Evolutionary conservation across 208 protist species (phyloP).

Genomic region (Crithidia brevicula): DNA sequence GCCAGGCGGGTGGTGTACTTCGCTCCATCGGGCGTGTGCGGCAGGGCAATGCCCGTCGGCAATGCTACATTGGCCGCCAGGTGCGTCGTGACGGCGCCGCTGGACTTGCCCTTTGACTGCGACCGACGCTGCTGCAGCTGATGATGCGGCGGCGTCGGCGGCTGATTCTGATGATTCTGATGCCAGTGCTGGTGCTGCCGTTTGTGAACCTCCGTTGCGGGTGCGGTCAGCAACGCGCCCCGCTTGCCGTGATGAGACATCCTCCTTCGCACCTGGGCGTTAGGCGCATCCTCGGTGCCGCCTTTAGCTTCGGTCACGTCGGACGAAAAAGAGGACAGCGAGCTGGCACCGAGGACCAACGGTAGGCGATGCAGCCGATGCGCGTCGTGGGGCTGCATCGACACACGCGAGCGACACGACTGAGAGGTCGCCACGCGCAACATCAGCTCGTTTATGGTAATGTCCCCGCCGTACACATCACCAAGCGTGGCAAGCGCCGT

Average conservation of each 20-base stretch:
- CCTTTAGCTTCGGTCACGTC: background rate
- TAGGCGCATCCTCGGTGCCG: background rate
- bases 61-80: too few species aligned
- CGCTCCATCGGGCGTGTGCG: background rate
- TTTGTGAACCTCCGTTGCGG: too few species aligned
- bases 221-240: too few species aligned
- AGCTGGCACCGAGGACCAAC: conserved; percentile 7
- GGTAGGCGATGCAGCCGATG: background rate
- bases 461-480: conserved; percentile 13
- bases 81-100: background rate
- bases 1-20: background rate
- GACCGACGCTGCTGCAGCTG: too few species aligned
- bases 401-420: conserved; percentile 2
- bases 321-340: conserved; percentile 9
- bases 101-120: background rate
- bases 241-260: too few species aligned
- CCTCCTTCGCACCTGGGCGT: too few species aligned
- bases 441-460: conserved; percentile 33
- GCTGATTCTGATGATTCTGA: too few species aligned
- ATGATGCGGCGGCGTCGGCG: too few species aligned
- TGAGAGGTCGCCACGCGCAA: background rate
- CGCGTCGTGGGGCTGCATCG: background rate
- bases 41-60: too few species aligned
- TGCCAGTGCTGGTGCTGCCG: too few species aligned
- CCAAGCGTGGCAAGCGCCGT: conserved; percentile 9